phyloP scores from a whole-genome alignment of 805 yeast species.

The Suhomyces emberorum region DNA sequence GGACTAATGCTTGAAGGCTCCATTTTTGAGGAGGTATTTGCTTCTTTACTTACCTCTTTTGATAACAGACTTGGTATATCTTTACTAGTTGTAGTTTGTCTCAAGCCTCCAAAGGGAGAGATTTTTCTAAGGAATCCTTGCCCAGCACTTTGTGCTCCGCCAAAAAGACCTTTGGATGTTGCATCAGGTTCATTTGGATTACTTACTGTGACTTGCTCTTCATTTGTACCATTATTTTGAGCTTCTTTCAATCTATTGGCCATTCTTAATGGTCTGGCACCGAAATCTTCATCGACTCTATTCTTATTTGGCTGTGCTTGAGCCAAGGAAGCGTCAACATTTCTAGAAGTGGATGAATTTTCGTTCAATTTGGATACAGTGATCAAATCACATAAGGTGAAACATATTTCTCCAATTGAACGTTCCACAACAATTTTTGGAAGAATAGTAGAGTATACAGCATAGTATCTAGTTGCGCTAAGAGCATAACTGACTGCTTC shows the following conservation, averaged over 20 bases:
- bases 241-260: conserved; percentile 47
- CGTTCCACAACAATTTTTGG: conserved; percentile 73
- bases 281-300: conserved; percentile 17
- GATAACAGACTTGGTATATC: conserved; percentile 1
- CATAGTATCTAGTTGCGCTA: conserved; percentile 72
- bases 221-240: conserved; percentile 3
- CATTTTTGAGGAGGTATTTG: no score
- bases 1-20: no score
- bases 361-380: conserved; percentile 47
- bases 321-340: conserved; percentile 4
- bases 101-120: conserved; percentile 11
- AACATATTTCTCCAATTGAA: conserved; percentile 70
- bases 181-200: conserved; percentile 1
- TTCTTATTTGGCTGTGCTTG: neutral
- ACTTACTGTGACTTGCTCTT: conserved; percentile 1
- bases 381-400: conserved; percentile 60
- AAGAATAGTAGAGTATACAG: conserved; percentile 57
- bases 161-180: conserved; percentile 1
- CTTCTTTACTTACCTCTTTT: neutral
- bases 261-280: conserved; percentile 68
- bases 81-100: conserved; percentile 3
- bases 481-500: conserved; percentile 72
- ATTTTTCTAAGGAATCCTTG: conserved; percentile 12
- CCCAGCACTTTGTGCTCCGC: conserved; percentile 5
- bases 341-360: conserved; percentile 8